phyloP scores from a whole-genome alignment of 129 eudicot species.

The Lonicera japonica region DNA sequence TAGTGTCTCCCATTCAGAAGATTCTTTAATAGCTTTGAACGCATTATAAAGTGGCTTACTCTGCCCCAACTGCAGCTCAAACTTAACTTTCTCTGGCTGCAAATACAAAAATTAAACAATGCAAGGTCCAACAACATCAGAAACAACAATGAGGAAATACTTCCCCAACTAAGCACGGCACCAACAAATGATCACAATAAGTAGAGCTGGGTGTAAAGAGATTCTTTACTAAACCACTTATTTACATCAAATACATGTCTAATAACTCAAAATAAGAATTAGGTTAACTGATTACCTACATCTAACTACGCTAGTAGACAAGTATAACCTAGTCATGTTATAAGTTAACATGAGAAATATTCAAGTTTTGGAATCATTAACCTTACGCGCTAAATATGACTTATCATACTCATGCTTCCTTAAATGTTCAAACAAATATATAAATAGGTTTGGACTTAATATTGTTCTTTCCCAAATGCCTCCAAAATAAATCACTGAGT shows the following conservation, averaged over 20 bases:
- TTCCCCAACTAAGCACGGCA: not conserved
- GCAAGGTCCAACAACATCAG: conserved; percentile 9
- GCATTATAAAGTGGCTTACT: conserved; percentile 94
- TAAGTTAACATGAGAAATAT: no score
- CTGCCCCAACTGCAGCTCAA: conserved; percentile 82
- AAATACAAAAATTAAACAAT: conserved; percentile 1
- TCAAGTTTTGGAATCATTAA: no score
- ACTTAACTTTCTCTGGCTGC: conserved; percentile 95
- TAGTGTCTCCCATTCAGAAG: conserved; percentile 64
- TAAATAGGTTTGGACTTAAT: no score
- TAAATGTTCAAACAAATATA: no score
- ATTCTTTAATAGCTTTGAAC: conserved; percentile 75
- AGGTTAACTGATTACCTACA: not conserved
- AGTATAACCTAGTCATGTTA: no score
- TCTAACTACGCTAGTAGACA: not conserved
- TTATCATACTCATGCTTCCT: no score
- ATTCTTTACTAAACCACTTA: not conserved
- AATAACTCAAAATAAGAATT: not conserved
- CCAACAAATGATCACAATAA: not conserved
- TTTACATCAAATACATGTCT: not conserved
- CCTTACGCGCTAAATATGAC: no score
- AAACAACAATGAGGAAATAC: not conserved
- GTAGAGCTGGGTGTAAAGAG: not conserved
- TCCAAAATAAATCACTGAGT: no score
- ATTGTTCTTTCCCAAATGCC: no score